These are phyloP conservation scores for Jacaranda mimosifolia DNA, from an alignment of 257 asterid species.

Conservation along the genomic window DNA sequence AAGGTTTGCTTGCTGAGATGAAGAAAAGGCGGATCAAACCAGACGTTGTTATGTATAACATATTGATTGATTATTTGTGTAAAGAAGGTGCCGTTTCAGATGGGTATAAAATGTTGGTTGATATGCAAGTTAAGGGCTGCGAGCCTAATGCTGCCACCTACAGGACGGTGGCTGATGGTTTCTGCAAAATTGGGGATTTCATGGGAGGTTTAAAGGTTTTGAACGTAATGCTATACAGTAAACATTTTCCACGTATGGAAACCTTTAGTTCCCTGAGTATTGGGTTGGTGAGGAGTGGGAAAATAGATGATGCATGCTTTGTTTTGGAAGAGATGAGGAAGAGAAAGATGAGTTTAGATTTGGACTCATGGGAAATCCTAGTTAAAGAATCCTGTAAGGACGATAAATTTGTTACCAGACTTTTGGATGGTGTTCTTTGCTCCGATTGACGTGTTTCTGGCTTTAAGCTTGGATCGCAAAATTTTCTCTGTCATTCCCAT, in stretches of 20 bases:
- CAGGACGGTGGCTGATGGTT: slow-evolving; percentile 82
- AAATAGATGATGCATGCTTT: slow-evolving; percentile 61
- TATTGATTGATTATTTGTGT: slow-evolving; percentile 60
- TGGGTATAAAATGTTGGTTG: slow-evolving; percentile 74
- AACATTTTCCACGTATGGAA: slow-evolving; percentile 66
- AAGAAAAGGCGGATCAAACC: slow-evolving; percentile 77
- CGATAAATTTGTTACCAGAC: slow-evolving; percentile 29
- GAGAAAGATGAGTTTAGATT: slow-evolving; percentile 56
- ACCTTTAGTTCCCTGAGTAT: slow-evolving; percentile 53
- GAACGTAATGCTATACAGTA: slow-evolving; percentile 66
- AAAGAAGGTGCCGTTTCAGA: slow-evolving; percentile 60
- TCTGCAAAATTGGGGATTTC: slow-evolving; percentile 63
- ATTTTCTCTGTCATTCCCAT: neutral
- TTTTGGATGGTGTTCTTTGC: slow-evolving; percentile 48
- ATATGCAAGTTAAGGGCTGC: slow-evolving; percentile 77
- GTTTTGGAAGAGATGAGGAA: slow-evolving; percentile 80
- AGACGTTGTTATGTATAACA: slow-evolving; percentile 75
- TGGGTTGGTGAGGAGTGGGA: slow-evolving; percentile 64
- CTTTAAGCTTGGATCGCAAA: neutral
- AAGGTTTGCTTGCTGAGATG: slow-evolving; percentile 74
- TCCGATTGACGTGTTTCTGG: slow-evolving; percentile 20
- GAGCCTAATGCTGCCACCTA: slow-evolving; percentile 83
- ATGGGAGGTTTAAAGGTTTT: slow-evolving; percentile 69
- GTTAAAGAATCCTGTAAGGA: slow-evolving; percentile 54
- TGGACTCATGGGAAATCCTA: slow-evolving; percentile 66